phyloP scores from a whole-genome alignment of 805 yeast species.

The Teunomyces panamensis region DNA sequence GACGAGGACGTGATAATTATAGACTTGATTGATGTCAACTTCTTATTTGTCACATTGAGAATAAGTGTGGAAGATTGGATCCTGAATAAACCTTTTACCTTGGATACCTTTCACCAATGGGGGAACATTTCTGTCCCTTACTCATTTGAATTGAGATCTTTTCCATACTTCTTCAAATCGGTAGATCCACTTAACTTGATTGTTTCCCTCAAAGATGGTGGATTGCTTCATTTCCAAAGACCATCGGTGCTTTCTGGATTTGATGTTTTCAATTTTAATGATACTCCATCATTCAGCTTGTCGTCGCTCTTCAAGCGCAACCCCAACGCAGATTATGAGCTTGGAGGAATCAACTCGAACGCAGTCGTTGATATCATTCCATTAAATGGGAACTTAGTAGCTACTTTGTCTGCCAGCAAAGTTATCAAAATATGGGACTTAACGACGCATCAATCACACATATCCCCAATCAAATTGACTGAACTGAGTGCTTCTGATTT shows the following conservation, averaged over 20 bases:
- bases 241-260: constrained; percentile 22
- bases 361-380: constrained; percentile 44
- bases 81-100: constrained; percentile 13
- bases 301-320: constrained; percentile 17
- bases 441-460: constrained; percentile 24
- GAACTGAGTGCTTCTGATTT: constrained; percentile 12
- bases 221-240: constrained; percentile 56
- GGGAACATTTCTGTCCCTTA: constrained; percentile 67
- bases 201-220: constrained; percentile 74
- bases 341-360: constrained; percentile 38
- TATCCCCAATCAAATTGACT: constrained; percentile 14
- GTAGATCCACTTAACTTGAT: constrained; percentile 45
- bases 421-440: constrained; percentile 61
- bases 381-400: constrained; percentile 32
- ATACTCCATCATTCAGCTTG: constrained; percentile 33
- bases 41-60: constrained; percentile 49
- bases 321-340: constrained; percentile 15
- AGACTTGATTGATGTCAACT: constrained; percentile 53
- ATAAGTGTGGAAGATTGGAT: constrained; percentile 45
- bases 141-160: constrained; percentile 42
- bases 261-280: constrained; percentile 53
- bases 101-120: constrained; percentile 51
- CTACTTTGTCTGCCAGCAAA: constrained; percentile 55
- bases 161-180: constrained; percentile 52
- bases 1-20: constrained; percentile 35